Evolutionary conservation across 352 stramenopile genomes (phyloP).

Genomic region (Aphanomyces invadans): DNA sequence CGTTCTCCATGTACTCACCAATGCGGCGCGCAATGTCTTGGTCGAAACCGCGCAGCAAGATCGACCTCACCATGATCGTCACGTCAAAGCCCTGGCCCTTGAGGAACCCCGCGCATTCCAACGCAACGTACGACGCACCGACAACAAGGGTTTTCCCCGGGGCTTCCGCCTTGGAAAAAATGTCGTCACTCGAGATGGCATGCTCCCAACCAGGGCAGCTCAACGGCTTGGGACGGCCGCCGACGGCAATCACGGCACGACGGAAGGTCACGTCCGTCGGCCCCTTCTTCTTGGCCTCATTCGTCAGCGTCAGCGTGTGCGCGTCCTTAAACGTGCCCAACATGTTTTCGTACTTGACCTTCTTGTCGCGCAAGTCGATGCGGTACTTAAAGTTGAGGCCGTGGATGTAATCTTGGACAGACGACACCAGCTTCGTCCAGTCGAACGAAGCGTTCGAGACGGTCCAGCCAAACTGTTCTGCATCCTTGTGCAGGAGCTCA

Average conservation of each 20-base stretch:
- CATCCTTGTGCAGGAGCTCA: slow-evolving; percentile 83
- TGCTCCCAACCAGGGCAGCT: slow-evolving; percentile 86
- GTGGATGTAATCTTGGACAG: slow-evolving; percentile 96
- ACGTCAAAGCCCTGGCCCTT: slow-evolving; percentile 93
- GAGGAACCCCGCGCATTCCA: slow-evolving; percentile 97
- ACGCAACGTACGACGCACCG: slow-evolving; percentile 95
- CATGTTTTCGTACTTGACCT: slow-evolving; percentile 92
- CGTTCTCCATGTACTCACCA: slow-evolving; percentile 87
- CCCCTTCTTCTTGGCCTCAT: slow-evolving; percentile 83
- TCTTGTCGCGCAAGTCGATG: slow-evolving; percentile 92
- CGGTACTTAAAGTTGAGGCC: slow-evolving; percentile 99
- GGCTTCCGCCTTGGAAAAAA: slow-evolving; percentile 75
- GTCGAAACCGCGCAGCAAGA: slow-evolving; percentile 97
- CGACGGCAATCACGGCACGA: slow-evolving; percentile 93
- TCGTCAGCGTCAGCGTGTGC: slow-evolving; percentile 89
- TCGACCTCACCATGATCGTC: slow-evolving; percentile 95
- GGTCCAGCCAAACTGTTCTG: slow-evolving; percentile 83
- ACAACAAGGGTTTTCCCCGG: slow-evolving; percentile 96
- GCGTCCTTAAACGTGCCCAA: slow-evolving; percentile 88
- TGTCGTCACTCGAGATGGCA: slow-evolving; percentile 88
- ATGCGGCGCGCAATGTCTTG: slow-evolving; percentile 93
- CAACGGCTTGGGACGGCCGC: slow-evolving; percentile 87
- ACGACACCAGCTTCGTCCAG: slow-evolving; percentile 89
- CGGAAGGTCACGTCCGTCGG: slow-evolving; percentile 85
- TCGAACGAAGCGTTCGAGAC: slow-evolving; percentile 48